These are phyloP conservation scores for Phaeosphaeria sp. DNA, from an alignment of 2,329 filamentous ascomycete species.

Conservation along the genomic window DNA sequence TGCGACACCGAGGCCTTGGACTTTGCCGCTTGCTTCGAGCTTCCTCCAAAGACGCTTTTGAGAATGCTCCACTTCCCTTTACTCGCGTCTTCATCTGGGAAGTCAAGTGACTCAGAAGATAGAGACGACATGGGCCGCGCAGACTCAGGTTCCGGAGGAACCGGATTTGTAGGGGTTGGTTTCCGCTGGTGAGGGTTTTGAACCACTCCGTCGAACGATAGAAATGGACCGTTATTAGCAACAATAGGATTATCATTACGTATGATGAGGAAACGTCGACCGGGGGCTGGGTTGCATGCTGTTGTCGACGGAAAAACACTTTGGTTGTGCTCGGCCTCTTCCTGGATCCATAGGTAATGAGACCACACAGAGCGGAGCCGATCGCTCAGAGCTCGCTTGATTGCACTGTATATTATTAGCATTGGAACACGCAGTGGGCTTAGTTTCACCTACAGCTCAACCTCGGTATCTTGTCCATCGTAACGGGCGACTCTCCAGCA, in stretches of 20 bases:
- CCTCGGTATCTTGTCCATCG: constrained; percentile 67
- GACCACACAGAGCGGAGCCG: constrained; percentile 77
- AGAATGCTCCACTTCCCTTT: constrained; percentile 67
- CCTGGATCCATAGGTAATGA: constrained; percentile 77
- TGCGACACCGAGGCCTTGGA: constrained; percentile 43
- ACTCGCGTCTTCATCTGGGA: constrained; percentile 53
- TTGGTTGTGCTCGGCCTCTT: constrained; percentile 66
- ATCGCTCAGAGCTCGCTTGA: constrained; percentile 71
- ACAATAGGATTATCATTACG: constrained; percentile 73
- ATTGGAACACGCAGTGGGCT: background rate
- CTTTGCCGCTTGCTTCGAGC: constrained; percentile 51
- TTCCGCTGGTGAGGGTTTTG: constrained; percentile 45
- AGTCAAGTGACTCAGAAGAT: constrained; percentile 41
- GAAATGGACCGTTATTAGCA: constrained; percentile 61
- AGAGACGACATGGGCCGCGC: constrained; percentile 37
- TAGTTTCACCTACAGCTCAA: constrained; percentile 67
- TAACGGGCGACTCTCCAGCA: constrained; percentile 89
- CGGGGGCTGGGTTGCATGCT: constrained; percentile 84
- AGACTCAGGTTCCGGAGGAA: constrained; percentile 29
- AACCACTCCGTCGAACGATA: constrained; percentile 69
- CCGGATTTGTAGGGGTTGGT: constrained; percentile 27
- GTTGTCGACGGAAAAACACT: constrained; percentile 72
- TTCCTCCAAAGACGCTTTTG: constrained; percentile 65
- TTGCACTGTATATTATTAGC: constrained; percentile 59
- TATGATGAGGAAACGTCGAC: constrained; percentile 86